Conservation (phyloP, 2,329 filamentous ascomycete species). For the Talaromyces marneffei region DNA sequence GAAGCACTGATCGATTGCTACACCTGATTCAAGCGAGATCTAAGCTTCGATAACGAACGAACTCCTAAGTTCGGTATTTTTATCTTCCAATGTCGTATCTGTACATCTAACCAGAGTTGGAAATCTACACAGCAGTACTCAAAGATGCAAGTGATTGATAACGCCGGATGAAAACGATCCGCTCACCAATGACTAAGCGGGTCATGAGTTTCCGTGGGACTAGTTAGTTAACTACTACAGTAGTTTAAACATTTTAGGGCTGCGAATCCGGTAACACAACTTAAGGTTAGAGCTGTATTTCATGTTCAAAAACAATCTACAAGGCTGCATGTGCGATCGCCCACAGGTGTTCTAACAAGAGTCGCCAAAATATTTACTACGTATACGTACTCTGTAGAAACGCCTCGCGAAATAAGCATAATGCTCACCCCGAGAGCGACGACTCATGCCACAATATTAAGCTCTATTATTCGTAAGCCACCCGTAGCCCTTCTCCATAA, state of each 20-base stretch:
- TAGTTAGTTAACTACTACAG: too few species aligned
- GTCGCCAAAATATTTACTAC: too few species aligned
- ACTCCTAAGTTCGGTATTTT: slow-evolving; percentile 22
- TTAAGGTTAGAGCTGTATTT: background rate
- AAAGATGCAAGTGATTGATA: background rate
- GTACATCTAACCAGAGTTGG: slow-evolving; percentile 16
- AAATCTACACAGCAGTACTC: too few species aligned
- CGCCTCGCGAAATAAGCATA: too few species aligned
- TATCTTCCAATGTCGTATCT: slow-evolving; percentile 22
- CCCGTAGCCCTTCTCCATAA: background rate
- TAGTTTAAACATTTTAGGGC: too few species aligned
- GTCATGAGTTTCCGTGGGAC: background rate
- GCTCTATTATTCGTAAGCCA: too few species aligned
- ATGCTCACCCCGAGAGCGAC: background rate
- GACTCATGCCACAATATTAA: background rate
- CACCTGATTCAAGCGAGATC: background rate
- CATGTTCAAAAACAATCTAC: background rate
- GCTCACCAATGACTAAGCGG: background rate
- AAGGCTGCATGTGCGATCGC: background rate
- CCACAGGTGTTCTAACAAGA: background rate
- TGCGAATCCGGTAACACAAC: background rate
- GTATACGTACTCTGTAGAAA: too few species aligned
- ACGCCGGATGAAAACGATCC: background rate
- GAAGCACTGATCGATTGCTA: background rate
- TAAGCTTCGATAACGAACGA: slow-evolving; percentile 15